Percentiles rank a stretch among this genome's conserved stretches.
Conservation (phyloP, 139 green algal genomes). For the Coelastrella sp. region DNA sequence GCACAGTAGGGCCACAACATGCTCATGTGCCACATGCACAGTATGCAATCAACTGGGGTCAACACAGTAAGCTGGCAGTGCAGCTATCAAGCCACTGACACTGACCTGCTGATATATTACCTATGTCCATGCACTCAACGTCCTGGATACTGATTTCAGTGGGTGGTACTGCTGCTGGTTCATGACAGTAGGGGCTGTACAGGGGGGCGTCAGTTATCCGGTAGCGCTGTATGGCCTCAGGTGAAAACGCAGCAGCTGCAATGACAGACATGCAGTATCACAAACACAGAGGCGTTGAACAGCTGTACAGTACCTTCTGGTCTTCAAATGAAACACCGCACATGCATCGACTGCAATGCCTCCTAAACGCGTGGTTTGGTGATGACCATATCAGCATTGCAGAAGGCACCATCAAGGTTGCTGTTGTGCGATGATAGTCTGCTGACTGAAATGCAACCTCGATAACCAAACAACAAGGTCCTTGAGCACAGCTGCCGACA, state of each 20-base stretch:
- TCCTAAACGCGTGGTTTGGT: no score
- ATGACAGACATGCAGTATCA: background rate
- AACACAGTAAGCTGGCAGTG: background rate
- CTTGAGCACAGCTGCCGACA: no score
- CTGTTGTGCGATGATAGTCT: no score
- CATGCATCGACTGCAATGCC: no score
- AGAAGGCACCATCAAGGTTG: no score
- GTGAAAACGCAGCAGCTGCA: background rate
- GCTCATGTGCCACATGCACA: background rate
- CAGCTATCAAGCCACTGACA: background rate
- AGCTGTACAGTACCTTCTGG: no score
- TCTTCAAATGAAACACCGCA: no score
- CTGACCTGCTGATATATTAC: background rate
- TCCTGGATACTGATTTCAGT: background rate
- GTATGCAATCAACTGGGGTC: background rate
- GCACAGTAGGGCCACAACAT: no score
- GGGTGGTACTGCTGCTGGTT: background rate
- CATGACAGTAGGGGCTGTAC: constrained; percentile 6
- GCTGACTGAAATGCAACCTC: no score
- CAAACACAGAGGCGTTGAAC: no score
- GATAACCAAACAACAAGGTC: no score
- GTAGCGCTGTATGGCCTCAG: background rate
- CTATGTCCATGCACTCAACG: background rate
- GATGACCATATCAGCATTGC: no score
- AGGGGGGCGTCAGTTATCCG: background rate